Evolutionary conservation across 2,329 filamentous ascomycete species (phyloP), one percentile per base, ranked within the genome.

Genomic region (Didymella sp.): DNA sequence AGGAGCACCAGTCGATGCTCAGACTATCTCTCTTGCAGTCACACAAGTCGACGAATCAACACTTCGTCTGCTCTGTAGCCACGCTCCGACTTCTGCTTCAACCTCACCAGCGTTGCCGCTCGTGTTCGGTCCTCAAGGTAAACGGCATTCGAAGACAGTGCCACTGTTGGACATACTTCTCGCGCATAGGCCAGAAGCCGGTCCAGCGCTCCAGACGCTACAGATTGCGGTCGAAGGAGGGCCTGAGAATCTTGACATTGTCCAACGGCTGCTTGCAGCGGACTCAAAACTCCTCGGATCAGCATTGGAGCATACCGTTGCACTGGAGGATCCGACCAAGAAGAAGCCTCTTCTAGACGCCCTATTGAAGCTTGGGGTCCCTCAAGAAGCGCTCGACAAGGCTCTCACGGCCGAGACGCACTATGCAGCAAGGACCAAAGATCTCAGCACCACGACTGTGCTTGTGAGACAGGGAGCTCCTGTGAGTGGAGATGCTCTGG

Each of bases 401-500:
- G 69, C 68, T 19, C 63, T 74, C 42, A 59, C 62, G 13, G 41
- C 59, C 9, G 72, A 75, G 51, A 67, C 64, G n/a, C 58, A 58
- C 35, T 52, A 64, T 13, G 66, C 61, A 6, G 42, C 67, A 9
- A 53, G 47, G 12, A 66, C 50, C 12, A 67, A 66, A 41, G 66
- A 71, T 37, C 59, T 62, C n/a, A 67, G 59, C 7, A 66, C 69
- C 44, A 58, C 71, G 1, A 60, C 64, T 37, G 54, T 75, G 42
- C 66, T 76, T 5, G 57, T 75, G 28, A 59, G 64, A 19, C 59
- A 73, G 42, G 72, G 72, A 59, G 73, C 70, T 56, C 70, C 70
- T 60, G 77, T 84, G 55, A 81, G 86, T 45, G 86, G 86, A 6
- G 77, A 84, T 64, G 81, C 83, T 1, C 70, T 89, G 6, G 80